Evolutionary conservation across 441 rosid species (phyloP).

Genomic region (Populus tomentosa): DNA sequence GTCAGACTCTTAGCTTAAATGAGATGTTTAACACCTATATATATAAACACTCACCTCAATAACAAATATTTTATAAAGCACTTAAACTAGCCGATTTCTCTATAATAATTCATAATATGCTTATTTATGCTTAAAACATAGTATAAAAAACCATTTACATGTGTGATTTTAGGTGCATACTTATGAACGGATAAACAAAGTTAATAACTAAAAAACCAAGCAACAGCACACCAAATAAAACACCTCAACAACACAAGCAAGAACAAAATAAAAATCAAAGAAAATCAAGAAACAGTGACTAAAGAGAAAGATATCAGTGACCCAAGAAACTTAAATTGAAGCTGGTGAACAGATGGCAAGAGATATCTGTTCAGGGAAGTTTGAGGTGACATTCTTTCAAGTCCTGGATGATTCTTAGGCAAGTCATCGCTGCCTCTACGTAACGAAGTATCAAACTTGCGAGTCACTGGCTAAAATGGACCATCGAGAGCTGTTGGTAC

Average conservation of each 20-base stretch:
- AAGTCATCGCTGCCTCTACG: slow-evolving; percentile 55
- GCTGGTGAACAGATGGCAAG: slow-evolving; percentile 35
- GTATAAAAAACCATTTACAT: too few species aligned
- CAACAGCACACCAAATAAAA: background rate
- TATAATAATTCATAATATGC: too few species aligned
- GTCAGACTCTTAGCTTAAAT: too few species aligned
- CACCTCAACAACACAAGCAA: background rate
- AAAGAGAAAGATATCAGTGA: slow-evolving; percentile 10
- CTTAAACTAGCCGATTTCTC: too few species aligned
- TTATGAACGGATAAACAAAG: too few species aligned
- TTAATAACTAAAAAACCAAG: background rate
- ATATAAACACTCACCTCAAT: too few species aligned
- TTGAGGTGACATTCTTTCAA: slow-evolving; percentile 31
- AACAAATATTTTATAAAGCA: too few species aligned
- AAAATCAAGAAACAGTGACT: background rate
- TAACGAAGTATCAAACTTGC: slow-evolving; percentile 50
- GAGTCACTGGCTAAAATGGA: slow-evolving; percentile 67
- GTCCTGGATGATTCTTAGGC: slow-evolving; percentile 55
- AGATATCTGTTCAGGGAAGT: slow-evolving; percentile 70
- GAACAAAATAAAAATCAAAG: background rate
- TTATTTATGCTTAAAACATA: too few species aligned
- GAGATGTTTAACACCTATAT: too few species aligned
- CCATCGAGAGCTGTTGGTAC: slow-evolving; percentile 76
- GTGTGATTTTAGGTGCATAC: too few species aligned
- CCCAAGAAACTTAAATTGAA: too few species aligned